These are phyloP conservation scores for Mycena galericulata DNA, from an alignment of 768 basidiomycete genomes.

Conservation along the genomic window DNA sequence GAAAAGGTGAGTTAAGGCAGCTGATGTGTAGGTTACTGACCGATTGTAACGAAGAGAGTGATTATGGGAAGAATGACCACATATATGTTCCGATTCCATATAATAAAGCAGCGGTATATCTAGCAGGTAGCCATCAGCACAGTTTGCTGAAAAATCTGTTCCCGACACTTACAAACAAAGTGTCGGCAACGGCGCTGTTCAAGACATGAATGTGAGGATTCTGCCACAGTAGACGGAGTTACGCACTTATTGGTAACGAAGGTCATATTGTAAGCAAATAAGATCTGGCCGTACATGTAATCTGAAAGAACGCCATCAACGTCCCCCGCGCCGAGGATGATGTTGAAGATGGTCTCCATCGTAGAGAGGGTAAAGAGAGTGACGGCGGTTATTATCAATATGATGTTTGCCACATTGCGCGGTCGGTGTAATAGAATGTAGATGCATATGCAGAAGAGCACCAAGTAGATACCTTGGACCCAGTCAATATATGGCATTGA, in stretches of 20 bases:
- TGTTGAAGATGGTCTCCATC: conserved; percentile 43
- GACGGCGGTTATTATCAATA: conserved; percentile 42
- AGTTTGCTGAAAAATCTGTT: no score
- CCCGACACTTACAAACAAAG: conserved; percentile 35
- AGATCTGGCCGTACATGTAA: conserved; percentile 42
- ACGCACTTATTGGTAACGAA: conserved; percentile 50
- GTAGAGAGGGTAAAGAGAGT: conserved; percentile 45
- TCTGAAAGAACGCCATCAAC: conserved; percentile 36
- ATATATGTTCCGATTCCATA: conserved; percentile 46
- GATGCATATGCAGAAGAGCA: conserved; percentile 46
- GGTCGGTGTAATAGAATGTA: conserved; percentile 39
- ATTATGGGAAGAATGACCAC: conserved; percentile 43
- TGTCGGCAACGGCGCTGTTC: conserved; percentile 45
- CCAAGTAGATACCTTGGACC: conserved; percentile 42
- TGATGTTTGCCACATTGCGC: conserved; percentile 38
- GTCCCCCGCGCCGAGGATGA: conserved; percentile 45
- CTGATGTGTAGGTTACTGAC: conserved; percentile 28
- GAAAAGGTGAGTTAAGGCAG: background rate
- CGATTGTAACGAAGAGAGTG: conserved; percentile 39
- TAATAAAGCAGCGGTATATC: conserved; percentile 49
- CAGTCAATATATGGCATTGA: background rate
- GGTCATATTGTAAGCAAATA: conserved; percentile 41
- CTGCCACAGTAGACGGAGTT: background rate
- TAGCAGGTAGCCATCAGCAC: conserved; percentile 25
- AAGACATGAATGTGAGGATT: background rate